These are phyloP conservation scores for Blastobotrys aristatus DNA, from an alignment of 1,139 yeast species.

Conservation along the genomic window DNA sequence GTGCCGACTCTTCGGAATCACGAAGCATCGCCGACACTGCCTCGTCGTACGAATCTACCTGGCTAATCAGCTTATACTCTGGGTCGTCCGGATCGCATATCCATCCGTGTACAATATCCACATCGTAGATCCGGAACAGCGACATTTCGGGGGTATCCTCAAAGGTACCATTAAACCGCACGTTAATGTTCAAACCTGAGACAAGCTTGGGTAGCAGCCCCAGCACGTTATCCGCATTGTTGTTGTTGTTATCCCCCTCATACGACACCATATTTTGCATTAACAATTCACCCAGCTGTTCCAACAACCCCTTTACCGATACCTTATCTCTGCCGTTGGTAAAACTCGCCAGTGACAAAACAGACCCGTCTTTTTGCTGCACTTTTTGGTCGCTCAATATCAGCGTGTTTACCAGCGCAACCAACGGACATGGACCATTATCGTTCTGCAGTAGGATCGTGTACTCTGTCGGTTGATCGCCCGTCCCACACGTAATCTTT, in stretches of 20 bases:
- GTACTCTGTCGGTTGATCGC: conserved; percentile 12
- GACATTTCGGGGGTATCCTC: conserved; percentile 42
- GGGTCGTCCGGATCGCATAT: conserved; percentile 37
- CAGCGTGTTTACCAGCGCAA: conserved; percentile 73
- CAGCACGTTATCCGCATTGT: conserved; percentile 37
- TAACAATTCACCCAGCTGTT: conserved; percentile 37
- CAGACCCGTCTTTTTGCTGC: conserved; percentile 10
- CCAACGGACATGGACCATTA: conserved; percentile 87
- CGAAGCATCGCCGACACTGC: conserved; percentile 38
- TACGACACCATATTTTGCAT: conserved; percentile 29
- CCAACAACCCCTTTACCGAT: conserved; percentile 29
- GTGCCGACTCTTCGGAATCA: conserved; percentile 14
- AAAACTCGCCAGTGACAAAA: conserved; percentile 17
- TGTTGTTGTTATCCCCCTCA: not conserved
- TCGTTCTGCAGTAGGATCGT: conserved; percentile 68
- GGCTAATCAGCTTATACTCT: conserved; percentile 32
- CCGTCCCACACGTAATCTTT: conserved; percentile 12
- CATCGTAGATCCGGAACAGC: conserved; percentile 43
- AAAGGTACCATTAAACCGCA: conserved; percentile 63
- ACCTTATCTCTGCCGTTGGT: conserved; percentile 25
- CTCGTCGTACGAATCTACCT: conserved; percentile 43
- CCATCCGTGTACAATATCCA: conserved; percentile 52
- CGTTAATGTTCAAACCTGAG: conserved; percentile 70
- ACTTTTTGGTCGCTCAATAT: conserved; percentile 30
- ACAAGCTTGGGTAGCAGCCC: conserved; percentile 58